These are phyloP conservation scores for Eucalyptus pauciflora DNA, from an alignment of 345 rosid species.

Conservation along the genomic window DNA sequence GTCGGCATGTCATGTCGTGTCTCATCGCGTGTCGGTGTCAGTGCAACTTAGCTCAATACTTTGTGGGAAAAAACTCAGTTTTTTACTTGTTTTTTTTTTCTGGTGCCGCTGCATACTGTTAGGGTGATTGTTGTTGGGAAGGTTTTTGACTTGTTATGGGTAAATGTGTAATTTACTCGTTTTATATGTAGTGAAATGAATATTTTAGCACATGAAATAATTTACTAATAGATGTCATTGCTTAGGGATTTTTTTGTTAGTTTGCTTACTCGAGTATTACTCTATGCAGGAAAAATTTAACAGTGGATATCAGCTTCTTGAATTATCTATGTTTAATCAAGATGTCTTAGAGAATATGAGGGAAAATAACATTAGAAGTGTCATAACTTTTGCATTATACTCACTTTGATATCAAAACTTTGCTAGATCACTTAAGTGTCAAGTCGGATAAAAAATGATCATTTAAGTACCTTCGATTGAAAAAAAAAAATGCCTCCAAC, in stretches of 20 bases:
- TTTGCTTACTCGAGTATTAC: neutral
- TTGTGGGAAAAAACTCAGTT: neutral
- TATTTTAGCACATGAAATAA: neutral
- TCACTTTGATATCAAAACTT: too few relatives aligned
- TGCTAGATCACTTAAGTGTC: neutral
- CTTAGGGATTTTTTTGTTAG: neutral
- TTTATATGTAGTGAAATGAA: neutral
- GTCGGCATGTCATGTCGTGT: too few relatives aligned
- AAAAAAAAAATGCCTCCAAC: neutral
- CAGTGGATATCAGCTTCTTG: neutral
- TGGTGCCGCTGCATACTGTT: fast-evolving
- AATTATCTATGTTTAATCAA: neutral
- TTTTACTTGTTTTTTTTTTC: neutral
- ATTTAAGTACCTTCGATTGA: fast-evolving
- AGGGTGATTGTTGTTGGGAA: neutral
- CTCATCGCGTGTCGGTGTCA: too few relatives aligned
- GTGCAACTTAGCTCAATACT: neutral
- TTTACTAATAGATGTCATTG: neutral
- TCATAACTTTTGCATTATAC: fast-evolving
- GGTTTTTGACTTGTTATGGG: neutral
- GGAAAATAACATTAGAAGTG: too few relatives aligned
- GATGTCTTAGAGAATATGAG: neutral
- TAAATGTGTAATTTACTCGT: too few relatives aligned
- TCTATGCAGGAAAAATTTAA: neutral
- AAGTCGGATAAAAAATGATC: fast-evolving